phyloP scores from a whole-genome alignment of 305 asterid genomes.

The Fraxinus latifolia region DNA sequence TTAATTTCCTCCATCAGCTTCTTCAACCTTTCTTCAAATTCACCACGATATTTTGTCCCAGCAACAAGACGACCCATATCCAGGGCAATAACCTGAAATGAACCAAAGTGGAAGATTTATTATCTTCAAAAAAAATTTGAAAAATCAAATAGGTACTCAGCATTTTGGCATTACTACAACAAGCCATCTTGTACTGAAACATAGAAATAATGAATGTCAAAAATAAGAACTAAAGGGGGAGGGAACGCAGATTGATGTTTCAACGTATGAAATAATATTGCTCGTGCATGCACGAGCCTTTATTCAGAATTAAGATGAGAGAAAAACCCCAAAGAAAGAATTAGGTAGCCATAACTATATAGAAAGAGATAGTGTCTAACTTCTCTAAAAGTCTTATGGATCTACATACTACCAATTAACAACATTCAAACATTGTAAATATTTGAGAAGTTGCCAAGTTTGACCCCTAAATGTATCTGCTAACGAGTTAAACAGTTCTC shows the following conservation, averaged over 20 bases:
- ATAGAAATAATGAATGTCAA: neutral
- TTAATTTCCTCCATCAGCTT: too few relatives aligned
- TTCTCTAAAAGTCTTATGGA: neutral
- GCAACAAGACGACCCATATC: slow-evolving; percentile 97
- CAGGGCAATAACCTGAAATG: slow-evolving; percentile 77
- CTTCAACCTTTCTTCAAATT: slow-evolving; percentile 61
- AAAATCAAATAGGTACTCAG: neutral
- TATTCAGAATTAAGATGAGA: neutral
- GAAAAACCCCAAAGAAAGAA: neutral
- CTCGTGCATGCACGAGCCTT: neutral
- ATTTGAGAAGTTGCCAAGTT: neutral
- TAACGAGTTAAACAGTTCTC: neutral
- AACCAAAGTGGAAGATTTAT: slow-evolving; percentile 7
- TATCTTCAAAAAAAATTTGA: neutral
- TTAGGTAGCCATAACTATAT: neutral
- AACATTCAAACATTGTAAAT: neutral
- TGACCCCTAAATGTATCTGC: neutral
- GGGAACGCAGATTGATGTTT: neutral
- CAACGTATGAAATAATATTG: neutral
- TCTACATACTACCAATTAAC: neutral
- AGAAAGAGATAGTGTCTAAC: neutral
- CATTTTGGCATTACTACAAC: neutral
- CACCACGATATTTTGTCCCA: slow-evolving; percentile 98
- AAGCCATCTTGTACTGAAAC: neutral
- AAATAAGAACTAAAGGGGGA: neutral